Percentiles rank a stretch among this genome's conserved stretches.
These are phyloP conservation scores for Cladosporium sphaerospermum DNA, from an alignment of 2,329 filamentous ascomycete species.

Conservation along the genomic window DNA sequence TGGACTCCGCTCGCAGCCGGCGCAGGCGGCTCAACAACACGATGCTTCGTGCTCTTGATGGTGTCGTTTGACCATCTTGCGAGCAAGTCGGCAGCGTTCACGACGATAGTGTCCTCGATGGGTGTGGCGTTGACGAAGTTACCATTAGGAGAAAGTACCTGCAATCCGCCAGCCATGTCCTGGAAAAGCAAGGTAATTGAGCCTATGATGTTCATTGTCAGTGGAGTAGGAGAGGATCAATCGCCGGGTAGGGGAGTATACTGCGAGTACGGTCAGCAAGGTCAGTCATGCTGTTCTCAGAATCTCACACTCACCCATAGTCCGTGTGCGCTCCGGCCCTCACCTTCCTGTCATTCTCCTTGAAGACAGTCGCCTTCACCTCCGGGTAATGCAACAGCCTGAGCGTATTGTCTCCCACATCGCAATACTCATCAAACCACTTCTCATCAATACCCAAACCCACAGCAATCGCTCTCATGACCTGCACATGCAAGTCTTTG, in stretches of 20 bases:
- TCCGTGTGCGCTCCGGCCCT: slow-evolving; percentile 69
- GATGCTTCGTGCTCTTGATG: slow-evolving; percentile 81
- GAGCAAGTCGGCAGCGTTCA: slow-evolving; percentile 80
- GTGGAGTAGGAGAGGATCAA: neutral
- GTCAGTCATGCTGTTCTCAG: neutral
- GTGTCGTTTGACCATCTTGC: slow-evolving; percentile 83
- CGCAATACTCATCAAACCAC: slow-evolving; percentile 73
- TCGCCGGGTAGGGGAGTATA: neutral
- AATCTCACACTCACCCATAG: slow-evolving; percentile 32
- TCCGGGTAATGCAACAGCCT: slow-evolving; percentile 44
- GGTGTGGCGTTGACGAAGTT: slow-evolving; percentile 72
- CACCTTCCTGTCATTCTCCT: slow-evolving; percentile 45
- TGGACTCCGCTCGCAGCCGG: slow-evolving; percentile 48
- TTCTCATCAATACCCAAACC: slow-evolving; percentile 58
- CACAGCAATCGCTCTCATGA: slow-evolving; percentile 59
- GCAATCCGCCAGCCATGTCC: slow-evolving; percentile 49
- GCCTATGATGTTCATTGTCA: neutral
- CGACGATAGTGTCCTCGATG: slow-evolving; percentile 70
- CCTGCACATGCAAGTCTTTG: slow-evolving; percentile 67
- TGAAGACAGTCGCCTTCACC: slow-evolving; percentile 54
- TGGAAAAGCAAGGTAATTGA: slow-evolving; percentile 46
- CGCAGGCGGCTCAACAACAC: slow-evolving; percentile 75
- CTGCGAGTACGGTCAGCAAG: too few relatives aligned
- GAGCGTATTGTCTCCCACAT: slow-evolving; percentile 61
- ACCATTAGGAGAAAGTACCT: slow-evolving; percentile 62